These are phyloP conservation scores for Epichloe brachyelytri DNA, from an alignment of 2,329 filamentous ascomycete species.

Conservation along the genomic window DNA sequence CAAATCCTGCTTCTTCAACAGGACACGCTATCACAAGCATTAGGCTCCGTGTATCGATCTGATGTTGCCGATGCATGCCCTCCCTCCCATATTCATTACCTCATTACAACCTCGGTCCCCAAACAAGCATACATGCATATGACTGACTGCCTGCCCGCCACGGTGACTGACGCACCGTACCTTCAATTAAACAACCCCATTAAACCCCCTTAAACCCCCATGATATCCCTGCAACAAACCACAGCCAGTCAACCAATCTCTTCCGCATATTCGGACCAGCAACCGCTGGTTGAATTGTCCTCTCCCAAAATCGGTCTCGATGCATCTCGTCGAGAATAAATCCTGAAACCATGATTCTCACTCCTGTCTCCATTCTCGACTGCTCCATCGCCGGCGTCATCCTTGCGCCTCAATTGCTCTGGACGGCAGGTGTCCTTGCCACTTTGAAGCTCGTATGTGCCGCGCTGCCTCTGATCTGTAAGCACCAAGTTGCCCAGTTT, in stretches of 20 bases:
- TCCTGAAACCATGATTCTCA: slow-evolving; percentile 48
- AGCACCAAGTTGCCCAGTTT: background rate
- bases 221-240: too few relatives aligned
- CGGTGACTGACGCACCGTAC: too few relatives aligned
- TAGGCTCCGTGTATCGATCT: too few relatives aligned
- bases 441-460: slow-evolving; percentile 45
- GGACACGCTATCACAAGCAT: too few relatives aligned
- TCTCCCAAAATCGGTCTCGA: background rate
- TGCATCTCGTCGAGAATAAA: background rate
- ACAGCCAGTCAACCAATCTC: background rate
- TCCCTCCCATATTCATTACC: too few relatives aligned
- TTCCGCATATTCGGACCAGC: background rate
- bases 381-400: slow-evolving; percentile 61
- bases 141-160: background rate
- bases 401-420: slow-evolving; percentile 57
- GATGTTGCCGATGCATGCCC: too few relatives aligned
- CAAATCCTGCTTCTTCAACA: background rate
- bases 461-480: slow-evolving; percentile 51
- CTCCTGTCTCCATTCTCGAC: slow-evolving; percentile 62
- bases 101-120: background rate
- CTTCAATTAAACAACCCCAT: too few relatives aligned
- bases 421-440: slow-evolving; percentile 49
- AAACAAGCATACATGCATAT: background rate
- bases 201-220: too few relatives aligned
- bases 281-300: too few relatives aligned